Conservation (phyloP, 2,329 filamentous ascomycete species). For the Ophiostoma ips region DNA sequence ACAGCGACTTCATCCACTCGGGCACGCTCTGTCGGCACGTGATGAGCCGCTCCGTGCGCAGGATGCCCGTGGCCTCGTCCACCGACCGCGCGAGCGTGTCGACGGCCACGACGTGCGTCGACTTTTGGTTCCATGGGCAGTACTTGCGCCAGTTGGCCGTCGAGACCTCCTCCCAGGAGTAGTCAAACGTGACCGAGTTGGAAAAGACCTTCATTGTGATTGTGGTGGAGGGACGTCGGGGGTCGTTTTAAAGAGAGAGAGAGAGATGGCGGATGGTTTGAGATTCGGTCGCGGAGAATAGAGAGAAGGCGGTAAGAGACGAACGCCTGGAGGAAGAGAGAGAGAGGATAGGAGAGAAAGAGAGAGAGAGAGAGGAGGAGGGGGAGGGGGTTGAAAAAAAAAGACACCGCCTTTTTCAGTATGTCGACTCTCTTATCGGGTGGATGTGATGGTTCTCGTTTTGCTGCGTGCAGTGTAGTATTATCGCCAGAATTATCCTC, state of each 20-base stretch:
- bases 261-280: neutral
- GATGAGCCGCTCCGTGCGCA: conserved; percentile 48
- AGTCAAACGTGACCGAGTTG: conserved; percentile 79
- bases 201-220: conserved; percentile 84
- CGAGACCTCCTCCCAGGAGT: conserved; percentile 97
- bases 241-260: neutral
- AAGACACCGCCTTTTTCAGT: neutral
- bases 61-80: conserved; percentile 42
- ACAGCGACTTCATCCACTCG: conserved; percentile 65
- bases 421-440: neutral
- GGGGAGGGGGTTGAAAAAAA: neutral
- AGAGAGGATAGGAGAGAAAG: neutral
- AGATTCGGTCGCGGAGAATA: neutral
- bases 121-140: conserved; percentile 97
- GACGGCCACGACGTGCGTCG: conserved; percentile 89
- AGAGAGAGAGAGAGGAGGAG: neutral
- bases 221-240: neutral
- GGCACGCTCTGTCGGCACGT: conserved; percentile 52
- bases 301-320: neutral
- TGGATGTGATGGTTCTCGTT: no score
- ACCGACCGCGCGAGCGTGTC: conserved; percentile 69
- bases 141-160: conserved; percentile 98
- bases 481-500: no score
- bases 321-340: neutral
- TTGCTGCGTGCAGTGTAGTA: no score